Evolutionary conservation across 495 filamentous ascomycete genomes (phyloP).

Genomic region (Penicillium waksmanii): DNA sequence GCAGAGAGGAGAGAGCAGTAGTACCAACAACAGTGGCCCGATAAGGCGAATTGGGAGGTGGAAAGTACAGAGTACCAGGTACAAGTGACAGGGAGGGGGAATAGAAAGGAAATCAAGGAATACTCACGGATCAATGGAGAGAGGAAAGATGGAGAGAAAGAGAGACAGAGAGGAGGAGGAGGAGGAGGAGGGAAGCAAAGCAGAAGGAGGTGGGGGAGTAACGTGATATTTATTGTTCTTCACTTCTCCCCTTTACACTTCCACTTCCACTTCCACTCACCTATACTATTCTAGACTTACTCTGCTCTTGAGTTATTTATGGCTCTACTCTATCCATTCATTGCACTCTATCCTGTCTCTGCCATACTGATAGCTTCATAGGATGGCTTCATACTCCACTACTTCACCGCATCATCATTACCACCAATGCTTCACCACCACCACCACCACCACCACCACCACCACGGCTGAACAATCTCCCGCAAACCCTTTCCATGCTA

Average conservation of each 20-base stretch:
- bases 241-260: no score
- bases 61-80: neutral
- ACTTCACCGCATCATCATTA: neutral
- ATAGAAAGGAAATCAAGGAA: neutral
- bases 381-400: neutral
- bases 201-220: slow-evolving; percentile 22
- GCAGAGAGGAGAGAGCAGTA: slow-evolving; percentile 6
- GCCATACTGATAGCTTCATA: neutral
- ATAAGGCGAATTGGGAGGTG: slow-evolving; percentile 6
- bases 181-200: slow-evolving; percentile 9
- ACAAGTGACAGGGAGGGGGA: neutral
- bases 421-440: neutral
- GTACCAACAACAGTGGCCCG: neutral
- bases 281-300: neutral
- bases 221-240: slow-evolving; percentile 26
- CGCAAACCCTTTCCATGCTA: slow-evolving; percentile 15
- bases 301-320: no score
- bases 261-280: no score
- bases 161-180: slow-evolving; percentile 14
- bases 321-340: no score
- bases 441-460: slow-evolving; percentile 1
- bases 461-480: slow-evolving; percentile 20
- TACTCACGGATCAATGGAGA: slow-evolving; percentile 4
- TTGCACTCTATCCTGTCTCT: neutral
- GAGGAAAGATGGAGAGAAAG: slow-evolving; percentile 11